phyloP scores from a whole-genome alignment of 1,284 basidiomycete genomes.

The Cryptococcus sp. region DNA sequence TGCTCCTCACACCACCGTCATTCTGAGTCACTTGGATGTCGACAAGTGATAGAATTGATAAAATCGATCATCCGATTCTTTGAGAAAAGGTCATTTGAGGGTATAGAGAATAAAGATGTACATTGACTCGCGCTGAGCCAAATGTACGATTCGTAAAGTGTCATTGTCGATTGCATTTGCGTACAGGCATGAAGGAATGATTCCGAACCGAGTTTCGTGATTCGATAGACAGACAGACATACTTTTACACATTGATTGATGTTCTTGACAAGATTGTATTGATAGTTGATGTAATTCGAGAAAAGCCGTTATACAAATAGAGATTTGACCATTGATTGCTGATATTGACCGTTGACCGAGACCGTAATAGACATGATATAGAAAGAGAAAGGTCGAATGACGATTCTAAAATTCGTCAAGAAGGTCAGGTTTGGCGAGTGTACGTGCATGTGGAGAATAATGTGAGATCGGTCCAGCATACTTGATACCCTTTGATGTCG shows the following conservation, averaged over 20 bases:
- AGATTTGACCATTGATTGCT: neutral
- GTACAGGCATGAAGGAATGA: neutral
- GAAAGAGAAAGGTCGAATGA: neutral
- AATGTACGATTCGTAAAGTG: neutral
- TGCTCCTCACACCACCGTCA: neutral
- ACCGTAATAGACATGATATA: too few species aligned
- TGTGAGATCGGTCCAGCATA: constrained; percentile 47
- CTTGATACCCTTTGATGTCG: constrained; percentile 32
- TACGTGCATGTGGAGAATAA: constrained; percentile 40
- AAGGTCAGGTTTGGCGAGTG: constrained; percentile 42
- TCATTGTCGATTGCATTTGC: neutral
- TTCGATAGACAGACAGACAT: neutral
- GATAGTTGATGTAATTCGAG: neutral
- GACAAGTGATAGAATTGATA: neutral
- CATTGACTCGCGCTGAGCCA: too few species aligned
- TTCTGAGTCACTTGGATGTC: neutral
- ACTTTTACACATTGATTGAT: neutral
- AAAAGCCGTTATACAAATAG: neutral
- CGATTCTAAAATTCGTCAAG: constrained; percentile 39
- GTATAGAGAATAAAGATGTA: neutral
- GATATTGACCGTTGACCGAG: too few species aligned
- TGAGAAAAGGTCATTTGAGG: neutral
- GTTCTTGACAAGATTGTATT: neutral
- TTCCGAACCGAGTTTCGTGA: neutral
- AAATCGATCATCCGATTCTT: neutral